Base-by-base conservation (phyloP, 768 basidiomycete species). In the Pisolithus tinctorius region DNA sequence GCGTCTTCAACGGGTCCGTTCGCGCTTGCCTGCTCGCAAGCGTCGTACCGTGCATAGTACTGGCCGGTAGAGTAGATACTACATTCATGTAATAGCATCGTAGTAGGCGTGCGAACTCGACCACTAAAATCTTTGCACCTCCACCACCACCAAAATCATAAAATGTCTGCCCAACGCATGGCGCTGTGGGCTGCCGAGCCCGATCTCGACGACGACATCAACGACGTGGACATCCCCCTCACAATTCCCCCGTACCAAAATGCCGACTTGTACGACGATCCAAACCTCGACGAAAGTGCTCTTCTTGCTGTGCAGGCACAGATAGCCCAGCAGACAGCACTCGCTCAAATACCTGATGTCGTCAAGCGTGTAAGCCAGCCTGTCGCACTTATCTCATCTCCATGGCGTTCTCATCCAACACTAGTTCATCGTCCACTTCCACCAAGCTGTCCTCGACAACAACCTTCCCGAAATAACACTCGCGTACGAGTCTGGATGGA, bases 401-500 rank as follows among this genome's bases (percentile, higher is more conserved):
- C 1, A n/a, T 27, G 39, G 54, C 26, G 5, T 16, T 10, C 25
- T 9, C 38, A 1, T 25, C 38, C 45, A 38, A 48, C 42, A 45
- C 17, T 55, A 95, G 89, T 98, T 97, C 73, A 87, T 98, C 62
- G 82, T 95, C 6, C 89, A 91, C 60, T 96, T 98, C 69, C 89
- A 95, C 64, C 83, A 95, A 77, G 88, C 93, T 20, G 89, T 97
- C 34, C 74, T 88, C 47, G 83, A 92, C 41, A 93, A 94, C 66
- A 95, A 97, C 69, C 79, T 96, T 2, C 74, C 83, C 4, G 88
- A 93, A 61, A 95, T 99, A 58, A 91, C 89, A 4, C 77, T 86
- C 20, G 91, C 93, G 47, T 99, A 99, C 63, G 94, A 97, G 72
- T 91, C 86, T 47, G 93, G 93, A 5, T 99, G 94, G 94, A 95